phyloP scores from a whole-genome alignment of 768 basidiomycete species.

The Coprinellus micaceus region DNA sequence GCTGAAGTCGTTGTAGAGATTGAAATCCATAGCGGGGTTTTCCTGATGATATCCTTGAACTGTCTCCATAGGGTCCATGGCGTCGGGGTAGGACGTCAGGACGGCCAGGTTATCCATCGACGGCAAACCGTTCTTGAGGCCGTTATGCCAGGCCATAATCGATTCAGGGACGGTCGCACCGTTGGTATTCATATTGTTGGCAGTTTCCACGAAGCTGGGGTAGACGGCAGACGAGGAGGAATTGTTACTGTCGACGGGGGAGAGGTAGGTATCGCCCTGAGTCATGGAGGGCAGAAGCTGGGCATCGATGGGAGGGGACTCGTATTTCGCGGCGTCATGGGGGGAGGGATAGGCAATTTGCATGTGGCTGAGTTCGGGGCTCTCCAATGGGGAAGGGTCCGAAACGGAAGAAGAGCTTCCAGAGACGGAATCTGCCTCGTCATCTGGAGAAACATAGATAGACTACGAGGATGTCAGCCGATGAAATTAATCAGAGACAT shows the following conservation, averaged over 20 bases:
- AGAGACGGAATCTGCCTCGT: constrained; percentile 14
- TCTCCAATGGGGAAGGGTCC: constrained; percentile 22
- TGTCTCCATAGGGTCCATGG: constrained; percentile 14
- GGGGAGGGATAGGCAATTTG: constrained; percentile 26
- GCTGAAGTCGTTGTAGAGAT: constrained; percentile 25
- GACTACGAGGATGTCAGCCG: constrained; percentile 31
- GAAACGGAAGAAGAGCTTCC: constrained; percentile 31
- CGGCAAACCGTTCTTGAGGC: constrained; percentile 12
- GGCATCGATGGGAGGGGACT: constrained; percentile 22
- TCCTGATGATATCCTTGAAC: constrained; percentile 20
- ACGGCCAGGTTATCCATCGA: constrained; percentile 17
- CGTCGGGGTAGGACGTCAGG: constrained; percentile 18
- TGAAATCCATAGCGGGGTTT: constrained; percentile 23
- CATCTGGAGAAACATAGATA: constrained; percentile 36
- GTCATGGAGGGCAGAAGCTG: constrained; percentile 21
- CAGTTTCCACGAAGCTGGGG: constrained; percentile 11
- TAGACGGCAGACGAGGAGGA: constrained; percentile 23
- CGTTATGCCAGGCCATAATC: constrained; percentile 5
- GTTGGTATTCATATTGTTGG: constrained; percentile 10
- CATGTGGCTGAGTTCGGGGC: constrained; percentile 25
- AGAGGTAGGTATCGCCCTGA: constrained; percentile 27
- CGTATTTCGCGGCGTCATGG: constrained; percentile 19
- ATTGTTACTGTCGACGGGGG: constrained; percentile 29
- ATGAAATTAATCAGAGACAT: background rate
- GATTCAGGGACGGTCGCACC: background rate